These are phyloP conservation scores for Collybia mongolica DNA, from an alignment of 768 basidiomycete species.

Conservation along the genomic window DNA sequence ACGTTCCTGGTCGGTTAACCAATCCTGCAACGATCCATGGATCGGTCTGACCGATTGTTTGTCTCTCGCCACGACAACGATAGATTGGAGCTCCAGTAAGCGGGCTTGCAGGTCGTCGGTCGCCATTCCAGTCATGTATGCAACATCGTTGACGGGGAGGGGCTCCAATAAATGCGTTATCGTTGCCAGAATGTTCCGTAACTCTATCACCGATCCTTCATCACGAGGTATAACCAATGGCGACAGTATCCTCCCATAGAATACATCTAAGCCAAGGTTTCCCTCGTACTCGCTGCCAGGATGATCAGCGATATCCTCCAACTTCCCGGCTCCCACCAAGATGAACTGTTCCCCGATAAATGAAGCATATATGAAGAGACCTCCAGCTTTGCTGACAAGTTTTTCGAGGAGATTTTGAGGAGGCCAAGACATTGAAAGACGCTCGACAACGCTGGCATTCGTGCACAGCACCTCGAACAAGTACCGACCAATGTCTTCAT, in stretches of 20 bases:
- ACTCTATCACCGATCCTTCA: slow-evolving; percentile 1
- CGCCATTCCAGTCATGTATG: slow-evolving; percentile 1
- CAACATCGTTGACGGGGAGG: slow-evolving; percentile 1
- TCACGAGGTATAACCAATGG: slow-evolving; percentile 1
- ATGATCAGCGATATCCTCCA: slow-evolving; percentile 12
- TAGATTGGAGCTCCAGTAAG: slow-evolving; percentile 7
- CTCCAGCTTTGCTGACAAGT: slow-evolving; percentile 12
- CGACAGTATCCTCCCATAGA: slow-evolving; percentile 13
- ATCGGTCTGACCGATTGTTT: slow-evolving; percentile 5
- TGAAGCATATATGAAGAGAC: slow-evolving; percentile 14
- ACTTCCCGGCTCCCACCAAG: slow-evolving; percentile 8
- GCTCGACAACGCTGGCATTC: slow-evolving; percentile 11
- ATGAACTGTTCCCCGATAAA: slow-evolving; percentile 10
- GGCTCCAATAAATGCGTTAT: slow-evolving; percentile 10
- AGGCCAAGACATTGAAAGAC: slow-evolving; percentile 13
- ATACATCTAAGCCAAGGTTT: slow-evolving; percentile 12
- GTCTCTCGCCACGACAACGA: slow-evolving; percentile 4
- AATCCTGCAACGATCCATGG: slow-evolving; percentile 10
- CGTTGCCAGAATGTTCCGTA: slow-evolving; percentile 4
- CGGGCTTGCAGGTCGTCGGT: slow-evolving; percentile 1
- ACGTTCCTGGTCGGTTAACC: slow-evolving; percentile 10
- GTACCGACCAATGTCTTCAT: slow-evolving; percentile 11
- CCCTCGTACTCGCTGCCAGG: slow-evolving; percentile 15
- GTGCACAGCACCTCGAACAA: slow-evolving; percentile 12
- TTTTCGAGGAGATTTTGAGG: slow-evolving; percentile 11